A percentile compares a stretch with the other conserved stretches of the same genome.
phyloP scores from a whole-genome alignment of 352 stramenopile species.

The Pythium apleroticum region DNA sequence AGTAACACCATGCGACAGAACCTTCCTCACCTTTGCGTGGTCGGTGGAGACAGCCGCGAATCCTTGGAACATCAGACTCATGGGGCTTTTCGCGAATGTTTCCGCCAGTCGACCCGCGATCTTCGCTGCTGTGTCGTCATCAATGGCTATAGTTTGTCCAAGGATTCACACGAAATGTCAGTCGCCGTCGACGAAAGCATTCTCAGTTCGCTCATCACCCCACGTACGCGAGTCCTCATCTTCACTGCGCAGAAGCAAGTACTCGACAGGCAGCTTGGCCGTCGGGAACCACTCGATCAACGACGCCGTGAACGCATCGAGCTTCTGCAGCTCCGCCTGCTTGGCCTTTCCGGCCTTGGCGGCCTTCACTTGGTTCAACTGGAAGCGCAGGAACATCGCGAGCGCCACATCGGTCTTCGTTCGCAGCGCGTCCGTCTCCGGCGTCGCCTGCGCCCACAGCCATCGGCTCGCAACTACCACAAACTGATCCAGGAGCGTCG shows the following conservation, averaged over 20 bases:
- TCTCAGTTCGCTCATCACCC: too few species aligned
- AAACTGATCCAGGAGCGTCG: conserved; percentile 47
- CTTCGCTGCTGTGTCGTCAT: neutral
- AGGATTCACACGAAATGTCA: too few species aligned
- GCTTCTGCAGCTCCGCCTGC: conserved; percentile 37
- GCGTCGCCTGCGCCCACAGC: conserved; percentile 23
- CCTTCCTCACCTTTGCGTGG: neutral
- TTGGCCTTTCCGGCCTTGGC: conserved; percentile 27
- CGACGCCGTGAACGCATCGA: conserved; percentile 50
- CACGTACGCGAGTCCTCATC: conserved; percentile 69
- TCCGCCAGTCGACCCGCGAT: conserved; percentile 9
- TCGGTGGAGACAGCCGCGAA: neutral
- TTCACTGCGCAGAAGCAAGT: conserved; percentile 69
- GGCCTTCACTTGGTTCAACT: conserved; percentile 55
- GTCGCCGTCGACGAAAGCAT: too few species aligned
- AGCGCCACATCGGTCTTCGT: conserved; percentile 46
- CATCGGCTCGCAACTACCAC: conserved; percentile 37
- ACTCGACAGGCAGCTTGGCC: conserved; percentile 62
- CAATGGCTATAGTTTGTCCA: too few species aligned
- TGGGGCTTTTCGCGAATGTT: conserved; percentile 17
- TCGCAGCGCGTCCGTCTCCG: conserved; percentile 13
- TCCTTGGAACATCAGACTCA: conserved; percentile 29
- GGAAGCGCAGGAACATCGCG: conserved; percentile 70
- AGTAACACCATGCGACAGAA: too few species aligned
- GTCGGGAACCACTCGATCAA: conserved; percentile 60